Conservation (phyloP, 2,329 filamentous ascomycete species). For the Fusarium caatingaense region DNA sequence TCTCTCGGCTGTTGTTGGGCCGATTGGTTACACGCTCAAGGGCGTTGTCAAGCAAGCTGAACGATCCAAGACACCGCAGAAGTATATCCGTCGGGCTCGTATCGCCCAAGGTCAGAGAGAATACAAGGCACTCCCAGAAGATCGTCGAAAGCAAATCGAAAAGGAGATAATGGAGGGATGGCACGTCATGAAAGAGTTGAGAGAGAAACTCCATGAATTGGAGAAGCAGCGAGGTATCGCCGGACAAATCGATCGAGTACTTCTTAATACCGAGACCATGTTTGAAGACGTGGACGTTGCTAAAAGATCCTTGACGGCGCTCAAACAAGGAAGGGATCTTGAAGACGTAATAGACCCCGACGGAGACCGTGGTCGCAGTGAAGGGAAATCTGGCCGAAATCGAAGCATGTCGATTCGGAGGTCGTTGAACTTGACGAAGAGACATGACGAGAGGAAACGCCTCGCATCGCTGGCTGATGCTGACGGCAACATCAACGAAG, state of each 20-base stretch:
- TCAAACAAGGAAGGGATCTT: constrained; percentile 56
- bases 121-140: constrained; percentile 50
- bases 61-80: constrained; percentile 63
- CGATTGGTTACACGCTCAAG: constrained; percentile 71
- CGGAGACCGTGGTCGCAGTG: constrained; percentile 19
- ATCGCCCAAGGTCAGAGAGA: constrained; percentile 69
- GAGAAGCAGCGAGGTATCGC: constrained; percentile 55
- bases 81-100: constrained; percentile 66
- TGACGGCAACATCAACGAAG: background rate
- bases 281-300: constrained; percentile 64
- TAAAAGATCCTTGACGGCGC: constrained; percentile 57
- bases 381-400: constrained; percentile 17
- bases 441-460: constrained; percentile 23
- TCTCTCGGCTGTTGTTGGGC: constrained; percentile 69
- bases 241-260: constrained; percentile 49
- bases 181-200: constrained; percentile 50
- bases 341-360: constrained; percentile 43
- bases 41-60: constrained; percentile 70
- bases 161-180: constrained; percentile 49
- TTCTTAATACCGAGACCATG: constrained; percentile 47
- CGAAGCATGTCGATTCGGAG: constrained; percentile 35
- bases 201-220: constrained; percentile 43
- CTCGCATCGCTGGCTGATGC: constrained; percentile 15
- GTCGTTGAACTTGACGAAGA: constrained; percentile 34
- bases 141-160: constrained; percentile 44